These are phyloP conservation scores for Xylaria scruposa DNA, from an alignment of 495 filamentous ascomycete species.

Conservation along the genomic window DNA sequence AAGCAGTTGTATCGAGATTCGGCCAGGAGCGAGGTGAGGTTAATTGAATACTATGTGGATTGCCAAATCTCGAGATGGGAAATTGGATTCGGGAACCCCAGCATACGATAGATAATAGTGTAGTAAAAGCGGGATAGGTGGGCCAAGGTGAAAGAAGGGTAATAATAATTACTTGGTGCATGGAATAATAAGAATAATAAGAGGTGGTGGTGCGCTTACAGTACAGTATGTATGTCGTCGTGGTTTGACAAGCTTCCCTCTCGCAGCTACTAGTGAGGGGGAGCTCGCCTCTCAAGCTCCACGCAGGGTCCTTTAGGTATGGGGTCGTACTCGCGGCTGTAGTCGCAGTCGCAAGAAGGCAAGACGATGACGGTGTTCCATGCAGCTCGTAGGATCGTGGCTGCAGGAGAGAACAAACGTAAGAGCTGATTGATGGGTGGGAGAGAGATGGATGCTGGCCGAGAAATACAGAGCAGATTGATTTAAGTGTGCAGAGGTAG, in stretches of 20 bases:
- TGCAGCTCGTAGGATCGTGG: slow-evolving; percentile 22
- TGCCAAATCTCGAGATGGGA: not conserved
- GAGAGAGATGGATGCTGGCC: slow-evolving; percentile 15
- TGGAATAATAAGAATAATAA: not conserved
- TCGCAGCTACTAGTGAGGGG: slow-evolving; percentile 17
- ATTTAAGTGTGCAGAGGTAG: not conserved
- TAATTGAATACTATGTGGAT: slow-evolving; percentile 3
- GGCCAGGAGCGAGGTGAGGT: slow-evolving; percentile 1
- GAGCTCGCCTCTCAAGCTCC: not conserved
- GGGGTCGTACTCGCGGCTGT: not conserved
- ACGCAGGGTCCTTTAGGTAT: slow-evolving; percentile 10
- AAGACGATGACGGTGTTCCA: slow-evolving; percentile 13
- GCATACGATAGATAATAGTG: not conserved
- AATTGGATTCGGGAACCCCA: not conserved
- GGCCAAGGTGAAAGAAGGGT: slow-evolving; percentile 9
- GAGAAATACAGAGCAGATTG: not conserved
- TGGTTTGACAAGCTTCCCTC: slow-evolving; percentile 9
- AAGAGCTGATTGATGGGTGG: slow-evolving; percentile 24
- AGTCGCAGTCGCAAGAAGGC: slow-evolving; percentile 1
- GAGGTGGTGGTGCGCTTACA: slow-evolving; percentile 9
- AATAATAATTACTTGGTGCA: not conserved
- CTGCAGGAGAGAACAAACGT: not conserved
- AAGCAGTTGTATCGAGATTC: not conserved
- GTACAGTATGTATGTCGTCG: not conserved
- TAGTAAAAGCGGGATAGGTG: slow-evolving; percentile 18